phyloP scores from a whole-genome alignment of 768 basidiomycete species.

The Hemileccinum rubropunctum region DNA sequence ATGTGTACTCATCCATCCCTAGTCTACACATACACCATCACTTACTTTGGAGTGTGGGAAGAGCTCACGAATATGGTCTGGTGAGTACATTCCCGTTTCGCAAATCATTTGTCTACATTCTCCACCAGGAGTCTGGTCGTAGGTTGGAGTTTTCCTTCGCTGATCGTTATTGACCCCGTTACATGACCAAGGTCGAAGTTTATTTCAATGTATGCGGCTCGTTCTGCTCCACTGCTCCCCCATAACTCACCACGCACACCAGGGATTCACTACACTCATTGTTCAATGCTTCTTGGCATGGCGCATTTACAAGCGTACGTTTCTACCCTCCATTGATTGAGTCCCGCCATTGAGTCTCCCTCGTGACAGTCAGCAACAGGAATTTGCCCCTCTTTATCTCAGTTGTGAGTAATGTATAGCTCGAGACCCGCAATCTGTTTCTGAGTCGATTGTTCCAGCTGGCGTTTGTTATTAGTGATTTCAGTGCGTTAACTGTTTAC shows the following conservation, averaged over 20 bases:
- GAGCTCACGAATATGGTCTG: slow-evolving; percentile 38
- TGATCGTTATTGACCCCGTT: slow-evolving; percentile 5
- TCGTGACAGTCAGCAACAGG: slow-evolving; percentile 46
- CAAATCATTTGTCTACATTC: background rate
- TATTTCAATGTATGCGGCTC: slow-evolving; percentile 41
- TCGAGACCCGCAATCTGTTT: background rate
- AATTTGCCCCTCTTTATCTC: slow-evolving; percentile 34
- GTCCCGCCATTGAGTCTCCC: background rate
- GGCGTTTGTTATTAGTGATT: slow-evolving; percentile 39
- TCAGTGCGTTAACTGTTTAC: slow-evolving; percentile 22
- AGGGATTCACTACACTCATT: slow-evolving; percentile 43
- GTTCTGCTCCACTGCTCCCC: background rate
- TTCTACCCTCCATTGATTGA: background rate
- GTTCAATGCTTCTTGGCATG: slow-evolving; percentile 55
- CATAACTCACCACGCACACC: slow-evolving; percentile 1
- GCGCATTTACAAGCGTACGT: slow-evolving; percentile 48
- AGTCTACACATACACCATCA: slow-evolving; percentile 51
- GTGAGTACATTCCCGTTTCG: slow-evolving; percentile 27
- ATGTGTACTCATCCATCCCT: background rate
- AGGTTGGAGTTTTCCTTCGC: slow-evolving; percentile 3
- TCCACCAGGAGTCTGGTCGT: slow-evolving; percentile 21
- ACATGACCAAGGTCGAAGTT: slow-evolving; percentile 40
- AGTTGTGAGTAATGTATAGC: slow-evolving; percentile 20
- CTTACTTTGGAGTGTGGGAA: slow-evolving; percentile 33
- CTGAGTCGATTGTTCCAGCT: slow-evolving; percentile 6